Evolutionary conservation across 2,329 filamentous ascomycete genomes (phyloP).

Genomic region (Coniochaeta prunicola): DNA sequence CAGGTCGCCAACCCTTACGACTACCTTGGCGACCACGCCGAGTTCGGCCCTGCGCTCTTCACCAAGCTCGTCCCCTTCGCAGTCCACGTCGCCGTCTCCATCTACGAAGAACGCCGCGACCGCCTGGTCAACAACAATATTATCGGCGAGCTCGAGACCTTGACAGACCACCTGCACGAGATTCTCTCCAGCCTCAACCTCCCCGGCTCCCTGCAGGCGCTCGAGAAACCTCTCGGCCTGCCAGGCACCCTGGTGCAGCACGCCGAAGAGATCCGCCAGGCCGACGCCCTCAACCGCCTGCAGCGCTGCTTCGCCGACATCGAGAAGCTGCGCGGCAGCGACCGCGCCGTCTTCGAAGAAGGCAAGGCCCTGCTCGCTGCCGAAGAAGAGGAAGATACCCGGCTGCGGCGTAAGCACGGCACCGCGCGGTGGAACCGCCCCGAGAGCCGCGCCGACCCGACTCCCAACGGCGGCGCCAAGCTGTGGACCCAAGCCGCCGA

Average conservation of each 20-base stretch:
- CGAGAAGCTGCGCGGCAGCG: conserved; percentile 76
- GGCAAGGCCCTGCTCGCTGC: conserved; percentile 69
- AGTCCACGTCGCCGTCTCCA: conserved; percentile 89
- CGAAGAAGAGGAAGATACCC: conserved; percentile 78
- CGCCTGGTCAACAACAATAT: conserved; percentile 85
- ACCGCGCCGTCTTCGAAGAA: conserved; percentile 73
- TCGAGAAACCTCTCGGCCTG: conserved; percentile 89
- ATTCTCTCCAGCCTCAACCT: conserved; percentile 76
- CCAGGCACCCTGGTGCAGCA: conserved; percentile 81
- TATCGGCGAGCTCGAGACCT: conserved; percentile 71
- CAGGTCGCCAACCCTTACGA: conserved; percentile 77
- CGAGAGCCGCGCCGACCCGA: conserved; percentile 60
- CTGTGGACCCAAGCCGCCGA: conserved; percentile 69
- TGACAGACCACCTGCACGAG: conserved; percentile 75
- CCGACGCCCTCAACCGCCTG: conserved; percentile 73
- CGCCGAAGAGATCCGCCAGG: conserved; percentile 88
- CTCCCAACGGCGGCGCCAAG: conserved; percentile 43
- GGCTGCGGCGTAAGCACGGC: conserved; percentile 69
- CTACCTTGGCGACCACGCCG: conserved; percentile 69
- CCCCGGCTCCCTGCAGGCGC: conserved; percentile 84
- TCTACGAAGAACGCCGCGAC: conserved; percentile 88
- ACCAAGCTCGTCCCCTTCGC: conserved; percentile 90
- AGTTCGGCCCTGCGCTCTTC: conserved; percentile 81
- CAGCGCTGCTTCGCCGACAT: conserved; percentile 80
- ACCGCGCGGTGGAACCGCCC: conserved; percentile 77